These are phyloP conservation scores for Ramaria sp. DNA, from an alignment of 768 basidiomycete species.

Conservation along the genomic window DNA sequence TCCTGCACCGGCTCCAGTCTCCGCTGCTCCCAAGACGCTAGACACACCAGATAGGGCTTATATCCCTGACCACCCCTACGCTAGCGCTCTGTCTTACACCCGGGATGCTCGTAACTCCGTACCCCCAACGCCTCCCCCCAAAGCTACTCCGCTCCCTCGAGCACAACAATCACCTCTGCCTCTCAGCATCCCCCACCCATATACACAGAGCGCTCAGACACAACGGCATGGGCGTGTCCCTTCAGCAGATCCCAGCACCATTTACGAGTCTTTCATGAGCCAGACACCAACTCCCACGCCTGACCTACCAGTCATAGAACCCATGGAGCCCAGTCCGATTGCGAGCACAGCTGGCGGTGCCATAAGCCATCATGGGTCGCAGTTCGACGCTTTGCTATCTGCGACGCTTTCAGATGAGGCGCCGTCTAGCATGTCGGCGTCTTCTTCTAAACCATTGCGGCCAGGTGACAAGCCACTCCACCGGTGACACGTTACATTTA, in stretches of 20 bases:
- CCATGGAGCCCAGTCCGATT: neutral
- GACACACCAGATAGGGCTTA: neutral
- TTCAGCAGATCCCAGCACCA: neutral
- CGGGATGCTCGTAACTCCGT: neutral
- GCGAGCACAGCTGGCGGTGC: neutral
- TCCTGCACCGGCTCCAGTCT: neutral
- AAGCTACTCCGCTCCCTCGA: neutral
- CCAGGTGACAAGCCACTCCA: neutral
- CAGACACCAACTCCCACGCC: neutral
- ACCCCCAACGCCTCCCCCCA: neutral
- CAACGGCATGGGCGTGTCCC: neutral
- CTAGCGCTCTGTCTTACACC: neutral
- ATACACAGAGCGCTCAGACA: neutral
- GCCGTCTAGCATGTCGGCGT: neutral
- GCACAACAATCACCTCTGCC: neutral
- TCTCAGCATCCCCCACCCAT: neutral
- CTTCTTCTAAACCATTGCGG: neutral
- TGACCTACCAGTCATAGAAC: neutral
- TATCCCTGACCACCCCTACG: conserved; percentile 1
- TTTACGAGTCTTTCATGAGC: conserved; percentile 7
- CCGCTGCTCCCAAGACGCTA: neutral
- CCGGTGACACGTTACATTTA: too few species aligned
- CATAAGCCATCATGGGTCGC: neutral
- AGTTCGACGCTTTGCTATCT: neutral
- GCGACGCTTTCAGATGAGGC: neutral